Conservation (phyloP, 176 grass and related monocot species). For the Raddia distichophylla region DNA sequence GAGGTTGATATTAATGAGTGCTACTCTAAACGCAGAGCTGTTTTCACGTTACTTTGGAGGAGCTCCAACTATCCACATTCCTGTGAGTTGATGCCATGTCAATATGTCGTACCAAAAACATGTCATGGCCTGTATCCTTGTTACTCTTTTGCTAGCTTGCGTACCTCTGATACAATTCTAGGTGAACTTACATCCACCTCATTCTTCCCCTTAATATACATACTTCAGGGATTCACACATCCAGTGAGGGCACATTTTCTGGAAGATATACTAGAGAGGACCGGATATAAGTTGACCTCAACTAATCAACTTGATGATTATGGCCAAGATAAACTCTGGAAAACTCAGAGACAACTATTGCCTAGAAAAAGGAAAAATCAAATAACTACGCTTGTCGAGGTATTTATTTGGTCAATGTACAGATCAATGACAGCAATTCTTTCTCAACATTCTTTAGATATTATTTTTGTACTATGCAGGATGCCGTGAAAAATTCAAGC, state of each 20-base stretch:
- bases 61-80: conserved; percentile 91
- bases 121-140: conserved; percentile 23
- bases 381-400: conserved; percentile 90
- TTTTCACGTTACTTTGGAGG: conserved; percentile 97
- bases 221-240: conserved; percentile 84
- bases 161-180: conserved; percentile 21
- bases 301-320: conserved; percentile 98
- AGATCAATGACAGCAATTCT: conserved; percentile 5
- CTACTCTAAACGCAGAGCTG: conserved; percentile 93
- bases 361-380: conserved; percentile 97
- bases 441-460: conserved; percentile 34
- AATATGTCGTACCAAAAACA: conserved; percentile 29
- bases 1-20: conserved; percentile 99
- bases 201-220: conserved; percentile 23
- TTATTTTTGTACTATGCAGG: conserved; percentile 56
- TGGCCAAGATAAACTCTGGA: conserved; percentile 99
- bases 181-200: conserved; percentile 28
- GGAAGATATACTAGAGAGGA: conserved; percentile 95
- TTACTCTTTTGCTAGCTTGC: conserved; percentile 19
- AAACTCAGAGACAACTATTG: conserved; percentile 84
- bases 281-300: conserved; percentile 88
- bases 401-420: conserved; percentile 40
- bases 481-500: conserved; percentile 78
- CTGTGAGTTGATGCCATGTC: conserved; percentile 60
- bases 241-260: conserved; percentile 91